phyloP scores from a whole-genome alignment of 441 rosid species.

The Pelargonium exstipulatum region DNA sequence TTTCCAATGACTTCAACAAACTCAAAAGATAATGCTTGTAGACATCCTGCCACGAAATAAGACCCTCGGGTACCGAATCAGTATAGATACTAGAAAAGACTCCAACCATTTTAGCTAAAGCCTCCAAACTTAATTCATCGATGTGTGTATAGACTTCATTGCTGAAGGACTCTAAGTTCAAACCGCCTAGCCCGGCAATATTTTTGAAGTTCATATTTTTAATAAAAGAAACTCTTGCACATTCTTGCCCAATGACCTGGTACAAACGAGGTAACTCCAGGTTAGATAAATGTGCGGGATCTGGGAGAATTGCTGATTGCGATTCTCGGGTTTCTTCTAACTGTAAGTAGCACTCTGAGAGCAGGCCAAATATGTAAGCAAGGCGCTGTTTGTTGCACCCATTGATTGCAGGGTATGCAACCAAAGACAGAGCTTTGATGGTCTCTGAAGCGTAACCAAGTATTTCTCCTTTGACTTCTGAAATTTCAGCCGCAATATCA shows the following conservation, averaged over 20 bases:
- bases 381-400: conserved; percentile 85
- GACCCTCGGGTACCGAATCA: conserved; percentile 47
- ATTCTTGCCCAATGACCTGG: conserved; percentile 66
- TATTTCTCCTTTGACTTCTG: conserved; percentile 60
- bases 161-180: conserved; percentile 54
- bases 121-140: conserved; percentile 59
- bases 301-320: conserved; percentile 25
- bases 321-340: conserved; percentile 50
- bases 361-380: conserved; percentile 64
- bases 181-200: conserved; percentile 57
- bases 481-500: conserved; percentile 66
- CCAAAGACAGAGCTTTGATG: conserved; percentile 46
- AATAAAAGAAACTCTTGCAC: conserved; percentile 71
- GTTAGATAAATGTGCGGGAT: conserved; percentile 31
- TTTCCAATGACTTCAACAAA: conserved; percentile 51
- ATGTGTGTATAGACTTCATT: conserved; percentile 61
- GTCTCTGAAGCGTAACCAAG: conserved; percentile 55
- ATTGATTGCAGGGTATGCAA: conserved; percentile 76
- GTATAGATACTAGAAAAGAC: conserved; percentile 38
- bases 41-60: conserved; percentile 68
- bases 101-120: conserved; percentile 82
- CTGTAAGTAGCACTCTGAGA: conserved; percentile 65
- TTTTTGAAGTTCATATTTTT: conserved; percentile 82
- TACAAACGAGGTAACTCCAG: conserved; percentile 44
- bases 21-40: conserved; percentile 51